These are phyloP conservation scores for Nelumbo lutea DNA, from an alignment of 164 flowering plant genomes.

Conservation along the genomic window DNA sequence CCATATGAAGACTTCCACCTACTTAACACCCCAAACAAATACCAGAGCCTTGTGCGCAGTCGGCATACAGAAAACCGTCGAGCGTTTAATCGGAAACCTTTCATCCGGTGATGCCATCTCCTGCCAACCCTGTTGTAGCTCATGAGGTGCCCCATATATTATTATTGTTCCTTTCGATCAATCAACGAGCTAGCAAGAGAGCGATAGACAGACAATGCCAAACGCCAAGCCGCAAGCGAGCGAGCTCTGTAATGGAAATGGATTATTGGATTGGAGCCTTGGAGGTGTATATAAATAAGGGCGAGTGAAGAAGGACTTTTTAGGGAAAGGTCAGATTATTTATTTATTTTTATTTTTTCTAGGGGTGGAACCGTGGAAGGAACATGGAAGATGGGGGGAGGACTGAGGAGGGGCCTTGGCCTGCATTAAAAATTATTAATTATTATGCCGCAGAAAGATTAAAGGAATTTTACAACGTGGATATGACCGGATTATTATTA, in stretches of 20 bases:
- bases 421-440: background rate
- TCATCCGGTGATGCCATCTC: slow-evolving; percentile 2
- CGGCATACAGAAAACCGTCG: slow-evolving; percentile 34
- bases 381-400: slow-evolving; percentile 8
- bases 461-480: slow-evolving; percentile 7
- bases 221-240: too few species aligned
- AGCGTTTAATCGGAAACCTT: slow-evolving; percentile 33
- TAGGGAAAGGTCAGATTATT: background rate
- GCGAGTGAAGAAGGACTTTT: background rate
- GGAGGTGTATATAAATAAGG: background rate
- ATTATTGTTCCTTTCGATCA: background rate
- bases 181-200: too few species aligned
- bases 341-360: background rate
- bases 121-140: slow-evolving; percentile 8
- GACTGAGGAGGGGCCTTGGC: background rate
- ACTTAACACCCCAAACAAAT: slow-evolving; percentile 27
- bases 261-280: too few species aligned
- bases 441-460: background rate
- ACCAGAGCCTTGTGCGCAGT: slow-evolving; percentile 29
- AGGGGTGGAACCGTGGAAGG: slow-evolving; percentile 1
- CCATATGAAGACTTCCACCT: slow-evolving; percentile 32
- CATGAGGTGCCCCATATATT: slow-evolving; percentile 2
- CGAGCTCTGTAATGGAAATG: too few species aligned
- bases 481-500: background rate
- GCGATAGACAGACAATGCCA: too few species aligned